Conservation (phyloP, 2,329 filamentous ascomycete species). For the Fusarium buxicola region DNA sequence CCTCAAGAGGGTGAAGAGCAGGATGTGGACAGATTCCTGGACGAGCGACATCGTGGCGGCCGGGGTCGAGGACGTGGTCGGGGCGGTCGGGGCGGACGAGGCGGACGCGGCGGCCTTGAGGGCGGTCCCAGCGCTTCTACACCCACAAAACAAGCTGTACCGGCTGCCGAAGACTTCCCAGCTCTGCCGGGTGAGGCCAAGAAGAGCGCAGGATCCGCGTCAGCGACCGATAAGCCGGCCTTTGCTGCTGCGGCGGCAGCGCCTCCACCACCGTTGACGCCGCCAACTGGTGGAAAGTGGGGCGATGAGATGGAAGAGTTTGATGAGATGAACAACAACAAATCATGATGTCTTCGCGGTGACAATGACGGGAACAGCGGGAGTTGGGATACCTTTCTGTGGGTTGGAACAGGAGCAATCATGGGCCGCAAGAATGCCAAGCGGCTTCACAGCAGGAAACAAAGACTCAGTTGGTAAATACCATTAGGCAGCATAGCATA, state of each 20-base stretch:
- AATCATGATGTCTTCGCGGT: conserved; percentile 33
- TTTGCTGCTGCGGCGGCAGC: conserved; percentile 47
- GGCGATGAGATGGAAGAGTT: conserved; percentile 69
- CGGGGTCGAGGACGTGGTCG: conserved; percentile 51
- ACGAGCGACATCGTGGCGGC: conserved; percentile 50
- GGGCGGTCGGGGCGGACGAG: conserved; percentile 50
- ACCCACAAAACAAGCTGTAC: conserved; percentile 41
- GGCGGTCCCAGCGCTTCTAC: conserved; percentile 38
- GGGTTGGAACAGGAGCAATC: conserved; percentile 11
- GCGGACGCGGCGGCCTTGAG: conserved; percentile 48
- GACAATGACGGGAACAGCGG: neutral
- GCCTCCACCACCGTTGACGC: conserved; percentile 45
- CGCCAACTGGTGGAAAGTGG: conserved; percentile 59
- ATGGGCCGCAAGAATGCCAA: conserved; percentile 4
- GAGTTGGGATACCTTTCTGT: neutral
- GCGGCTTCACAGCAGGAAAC: conserved; percentile 13
- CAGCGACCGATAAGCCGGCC: conserved; percentile 41
- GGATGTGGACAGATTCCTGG: conserved; percentile 53
- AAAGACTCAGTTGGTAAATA: conserved; percentile 34
- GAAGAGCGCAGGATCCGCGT: conserved; percentile 33
- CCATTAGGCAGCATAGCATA: conserved; percentile 40
- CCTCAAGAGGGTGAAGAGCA: conserved; percentile 48
- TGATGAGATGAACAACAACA: conserved; percentile 52
- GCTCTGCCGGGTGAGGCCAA: conserved; percentile 49
- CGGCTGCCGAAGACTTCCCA: conserved; percentile 52